Evolutionary conservation across 441 rosid species (phyloP), one percentile per base, ranked within the genome.

Genomic region (Corymbia calophylla): DNA sequence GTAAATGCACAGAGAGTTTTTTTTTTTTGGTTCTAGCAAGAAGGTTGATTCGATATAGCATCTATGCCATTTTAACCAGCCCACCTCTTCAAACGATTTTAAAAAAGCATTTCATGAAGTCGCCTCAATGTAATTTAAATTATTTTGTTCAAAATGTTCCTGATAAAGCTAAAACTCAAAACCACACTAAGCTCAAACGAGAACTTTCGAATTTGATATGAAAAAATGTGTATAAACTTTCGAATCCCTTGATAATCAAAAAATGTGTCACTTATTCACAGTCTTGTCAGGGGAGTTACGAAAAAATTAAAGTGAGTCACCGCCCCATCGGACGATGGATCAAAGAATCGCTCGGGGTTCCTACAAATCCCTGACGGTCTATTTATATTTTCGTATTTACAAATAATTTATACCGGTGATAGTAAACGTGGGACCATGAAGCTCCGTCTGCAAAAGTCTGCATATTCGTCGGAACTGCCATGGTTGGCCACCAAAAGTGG

Each of bases 291-390:
- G n/a, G n/a, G n/a, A 73, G 9, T 39, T 13, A 10, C 1, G 1
- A 21, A 35, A 18, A 35, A 35, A 35, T 0, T 35, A 11, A 3
- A 35, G 10, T 4, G 29, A 39, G 29, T 25, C 7, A 73, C 27
- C 9, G 5, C 47, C 0, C 5, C 13, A 21, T 2, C 49, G 11
- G 2, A 21, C 0, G 3, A 39, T 44, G 0, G 0, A n/a, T 0
- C 0, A 2, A 14, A 6, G 47, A 32, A 2, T 0, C 1, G 0
- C 27, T 32, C 8, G 4, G 81, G 47, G 0, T 32, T 70, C 47
- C 2, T 35, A 39, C 48, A 1, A 70, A 3, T 18, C 25, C 1
- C 0, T 2, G 2, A n/a, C 0, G 10, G n/a, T 64, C 5, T 35
- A 35, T 35, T 2, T 35, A 2, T 35, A 35, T 3, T 18, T 18